phyloP scores from a whole-genome alignment of 768 basidiomycete genomes.

The Rubroboletus satanas region DNA sequence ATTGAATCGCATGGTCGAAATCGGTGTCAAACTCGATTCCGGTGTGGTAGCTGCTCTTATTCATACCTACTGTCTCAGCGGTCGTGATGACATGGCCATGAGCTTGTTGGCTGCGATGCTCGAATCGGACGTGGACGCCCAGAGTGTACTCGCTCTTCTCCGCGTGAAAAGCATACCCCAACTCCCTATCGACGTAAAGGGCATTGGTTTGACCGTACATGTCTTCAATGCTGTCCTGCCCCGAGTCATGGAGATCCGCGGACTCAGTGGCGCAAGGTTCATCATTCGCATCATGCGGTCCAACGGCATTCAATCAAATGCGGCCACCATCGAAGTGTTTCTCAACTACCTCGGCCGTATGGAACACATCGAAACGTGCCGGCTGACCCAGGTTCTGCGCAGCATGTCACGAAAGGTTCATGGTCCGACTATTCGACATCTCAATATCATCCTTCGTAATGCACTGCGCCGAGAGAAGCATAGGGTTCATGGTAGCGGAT shows the following conservation, averaged over 20 bases:
- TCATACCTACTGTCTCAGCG: conserved; percentile 48
- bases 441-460: conserved; percentile 52
- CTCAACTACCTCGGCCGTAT: conserved; percentile 46
- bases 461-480: conserved; percentile 52
- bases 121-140: conserved; percentile 25
- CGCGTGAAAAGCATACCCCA: conserved; percentile 13
- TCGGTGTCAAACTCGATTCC: conserved; percentile 43
- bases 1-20: conserved; percentile 43
- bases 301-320: conserved; percentile 48
- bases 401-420: conserved; percentile 39
- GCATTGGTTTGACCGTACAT: conserved; percentile 35
- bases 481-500: conserved; percentile 41
- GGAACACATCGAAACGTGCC: conserved; percentile 42
- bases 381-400: conserved; percentile 47
- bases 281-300: conserved; percentile 56
- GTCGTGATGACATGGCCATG: conserved; percentile 48
- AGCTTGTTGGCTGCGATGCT: conserved; percentile 49
- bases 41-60: conserved; percentile 52
- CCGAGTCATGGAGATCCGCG: conserved; percentile 45
- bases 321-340: conserved; percentile 52
- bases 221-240: conserved; percentile 62
- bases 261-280: conserved; percentile 43
- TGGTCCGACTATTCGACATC: conserved; percentile 50
- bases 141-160: conserved; percentile 19
- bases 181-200: conserved; percentile 29